Base-by-base conservation (phyloP, 1,139 yeast species). In the Suhomyces kunorum region DNA sequence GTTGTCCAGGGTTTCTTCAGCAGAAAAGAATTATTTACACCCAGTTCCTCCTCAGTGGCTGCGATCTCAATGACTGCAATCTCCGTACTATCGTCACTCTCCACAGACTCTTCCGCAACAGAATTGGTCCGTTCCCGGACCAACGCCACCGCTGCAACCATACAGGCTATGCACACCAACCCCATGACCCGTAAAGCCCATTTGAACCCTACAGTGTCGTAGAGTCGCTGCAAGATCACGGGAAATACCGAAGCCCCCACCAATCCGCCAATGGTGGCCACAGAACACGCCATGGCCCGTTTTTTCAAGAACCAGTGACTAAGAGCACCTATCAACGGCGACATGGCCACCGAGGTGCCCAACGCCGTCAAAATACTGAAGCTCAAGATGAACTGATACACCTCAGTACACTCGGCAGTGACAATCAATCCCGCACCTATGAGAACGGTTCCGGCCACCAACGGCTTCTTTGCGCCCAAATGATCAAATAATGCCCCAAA, bases 131-230 rank as follows among this genome's bases (percentile, higher is more conserved):
- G 61, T 25, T 78, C 76, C 43, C 59, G 64, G n/a, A 77, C 70
- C 4, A 79, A 59, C 3, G 63, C 32, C 1, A 71, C 56, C 0
- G 80, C 60, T 6, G 66, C 47, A 1, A 58, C 39, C 53, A 74
- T 64, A 41, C 71, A 68, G 2, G 62, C 63, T 3, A 76, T 47
- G 30, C 76, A 63, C 13, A 78, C 57, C 36, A 81, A 74, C 0
- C 78, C 84, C 49, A 81, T 60, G 2, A 75, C 64, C 39, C 88
- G 63, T 36, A 80, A 68, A 2, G 85, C 77, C 87, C 87, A 82
- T 19, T 67, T 72, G 54, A 69, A 83, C 2, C 88, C 87, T 15
- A 77, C 60, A 23, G 53, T 48, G 0, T 54, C 60, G 51, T 73
- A 74, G 42, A 80, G 60, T 32, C 63, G 57, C 44, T 77, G 71